Percentiles rank a stretch among this genome's conserved stretches.
These are phyloP conservation scores for Tricholoma saponaceum DNA, from an alignment of 768 basidiomycete species.

Conservation along the genomic window DNA sequence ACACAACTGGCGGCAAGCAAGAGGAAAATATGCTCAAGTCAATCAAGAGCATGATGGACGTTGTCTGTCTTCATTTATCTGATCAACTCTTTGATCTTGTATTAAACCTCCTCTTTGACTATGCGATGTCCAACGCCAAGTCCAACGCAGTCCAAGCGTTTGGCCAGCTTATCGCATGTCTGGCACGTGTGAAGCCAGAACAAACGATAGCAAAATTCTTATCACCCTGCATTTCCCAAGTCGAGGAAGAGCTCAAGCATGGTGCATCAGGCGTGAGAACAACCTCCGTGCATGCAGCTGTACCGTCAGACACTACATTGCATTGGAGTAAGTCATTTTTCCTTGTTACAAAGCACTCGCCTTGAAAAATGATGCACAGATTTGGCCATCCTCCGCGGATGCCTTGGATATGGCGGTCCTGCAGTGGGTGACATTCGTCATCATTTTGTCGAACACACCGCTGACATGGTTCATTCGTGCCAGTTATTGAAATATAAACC, in stretches of 20 bases:
- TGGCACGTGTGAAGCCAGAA: slow-evolving; percentile 74
- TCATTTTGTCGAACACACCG: background rate
- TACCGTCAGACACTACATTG: slow-evolving; percentile 83
- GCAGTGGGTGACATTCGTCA: slow-evolving; percentile 39
- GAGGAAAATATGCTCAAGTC: slow-evolving; percentile 76
- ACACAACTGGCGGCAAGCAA: slow-evolving; percentile 80
- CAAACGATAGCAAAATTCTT: slow-evolving; percentile 79
- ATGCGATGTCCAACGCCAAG: slow-evolving; percentile 85
- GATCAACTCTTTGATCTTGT: slow-evolving; percentile 80
- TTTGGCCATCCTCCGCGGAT: slow-evolving; percentile 77
- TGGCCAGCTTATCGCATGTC: slow-evolving; percentile 80
- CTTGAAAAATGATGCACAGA: slow-evolving; percentile 37
- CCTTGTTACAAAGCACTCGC: background rate
- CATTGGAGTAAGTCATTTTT: slow-evolving; percentile 74
- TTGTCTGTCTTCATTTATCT: slow-evolving; percentile 77
- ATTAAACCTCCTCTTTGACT: slow-evolving; percentile 79
- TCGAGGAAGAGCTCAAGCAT: slow-evolving; percentile 81
- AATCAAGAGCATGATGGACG: slow-evolving; percentile 76
- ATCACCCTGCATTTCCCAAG: slow-evolving; percentile 69
- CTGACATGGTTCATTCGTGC: slow-evolving; percentile 1
- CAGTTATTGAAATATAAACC: slow-evolving; percentile 70
- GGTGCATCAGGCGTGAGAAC: slow-evolving; percentile 87
- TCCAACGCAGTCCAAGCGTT: slow-evolving; percentile 90
- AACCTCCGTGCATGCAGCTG: slow-evolving; percentile 67
- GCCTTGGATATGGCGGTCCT: slow-evolving; percentile 69